These are phyloP conservation scores for Gardenia jasminoides DNA, from an alignment of 257 asterid genomes.

Conservation along the genomic window DNA sequence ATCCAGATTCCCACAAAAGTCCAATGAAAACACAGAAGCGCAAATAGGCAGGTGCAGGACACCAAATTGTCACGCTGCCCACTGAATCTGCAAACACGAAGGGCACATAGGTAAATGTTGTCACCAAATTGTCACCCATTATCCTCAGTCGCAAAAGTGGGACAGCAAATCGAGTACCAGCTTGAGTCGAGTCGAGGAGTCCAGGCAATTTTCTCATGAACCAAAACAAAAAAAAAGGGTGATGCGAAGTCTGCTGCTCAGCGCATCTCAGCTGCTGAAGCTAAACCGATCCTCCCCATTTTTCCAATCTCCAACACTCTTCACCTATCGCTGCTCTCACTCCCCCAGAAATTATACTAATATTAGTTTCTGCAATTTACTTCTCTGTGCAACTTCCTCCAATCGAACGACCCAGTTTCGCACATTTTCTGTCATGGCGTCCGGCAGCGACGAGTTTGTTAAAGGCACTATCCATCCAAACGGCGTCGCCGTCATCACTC, in stretches of 20 bases:
- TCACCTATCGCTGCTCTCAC: background rate
- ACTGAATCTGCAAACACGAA: no score
- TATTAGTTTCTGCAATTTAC: background rate
- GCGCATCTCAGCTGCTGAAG: slow-evolving; percentile 10
- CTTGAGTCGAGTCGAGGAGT: background rate
- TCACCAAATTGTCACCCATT: no score
- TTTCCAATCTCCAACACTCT: background rate
- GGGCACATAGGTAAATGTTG: background rate
- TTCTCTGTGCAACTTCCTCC: no score
- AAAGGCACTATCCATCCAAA: slow-evolving; percentile 72
- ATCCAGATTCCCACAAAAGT: no score
- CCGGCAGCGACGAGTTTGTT: slow-evolving; percentile 62
- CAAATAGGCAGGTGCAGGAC: no score
- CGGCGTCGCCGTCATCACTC: slow-evolving; percentile 86
- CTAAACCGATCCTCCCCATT: background rate
- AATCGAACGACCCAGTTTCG: slow-evolving; percentile 5
- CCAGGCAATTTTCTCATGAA: background rate
- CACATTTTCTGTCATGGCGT: slow-evolving; percentile 56
- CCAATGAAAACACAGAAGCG: background rate
- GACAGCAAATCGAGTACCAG: no score
- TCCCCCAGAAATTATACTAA: background rate
- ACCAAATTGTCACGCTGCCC: no score
- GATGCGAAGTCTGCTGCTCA: slow-evolving; percentile 9
- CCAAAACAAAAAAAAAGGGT: background rate
- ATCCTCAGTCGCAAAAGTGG: no score